Evolutionary conservation across 164 flowering plant species (phyloP).

Genomic region (Dillenia turbinata): DNA sequence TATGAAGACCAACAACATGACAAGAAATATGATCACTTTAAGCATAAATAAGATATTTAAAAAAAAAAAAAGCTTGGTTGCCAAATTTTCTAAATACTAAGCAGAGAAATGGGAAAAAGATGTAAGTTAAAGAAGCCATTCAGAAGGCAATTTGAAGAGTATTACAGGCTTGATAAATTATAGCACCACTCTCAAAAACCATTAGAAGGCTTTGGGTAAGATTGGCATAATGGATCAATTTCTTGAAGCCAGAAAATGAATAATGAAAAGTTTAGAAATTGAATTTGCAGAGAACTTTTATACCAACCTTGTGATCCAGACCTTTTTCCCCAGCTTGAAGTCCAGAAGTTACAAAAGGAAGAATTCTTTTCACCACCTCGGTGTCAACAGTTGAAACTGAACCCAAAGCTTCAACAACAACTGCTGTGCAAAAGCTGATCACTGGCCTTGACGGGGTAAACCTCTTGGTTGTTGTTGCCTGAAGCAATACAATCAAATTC

Average conservation of each 20-base stretch:
- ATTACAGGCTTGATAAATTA: too few relatives aligned
- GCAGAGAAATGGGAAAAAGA: too few relatives aligned
- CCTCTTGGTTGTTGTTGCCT: conserved; percentile 72
- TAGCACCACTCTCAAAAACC: too few relatives aligned
- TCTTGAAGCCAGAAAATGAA: too few relatives aligned
- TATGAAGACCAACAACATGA: neutral
- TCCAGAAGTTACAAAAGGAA: conserved; percentile 64
- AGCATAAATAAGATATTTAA: too few relatives aligned
- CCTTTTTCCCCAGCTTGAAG: conserved; percentile 45
- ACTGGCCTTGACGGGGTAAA: conserved; percentile 48
- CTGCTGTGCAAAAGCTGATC: conserved; percentile 69
- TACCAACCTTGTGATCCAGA: conserved; percentile 59
- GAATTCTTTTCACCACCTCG: conserved; percentile 51
- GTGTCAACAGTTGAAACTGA: conserved; percentile 39
- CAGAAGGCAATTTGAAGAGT: too few relatives aligned
- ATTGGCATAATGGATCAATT: too few relatives aligned
- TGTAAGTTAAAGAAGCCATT: too few relatives aligned
- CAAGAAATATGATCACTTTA: neutral
- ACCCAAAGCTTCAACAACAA: conserved; percentile 69
- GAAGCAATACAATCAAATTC: conserved; percentile 9
- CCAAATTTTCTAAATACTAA: too few relatives aligned
- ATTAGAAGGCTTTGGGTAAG: too few relatives aligned
- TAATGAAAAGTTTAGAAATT: neutral
- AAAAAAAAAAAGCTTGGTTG: too few relatives aligned
- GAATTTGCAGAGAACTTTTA: neutral